Evolutionary conservation across 306 rosid species (phyloP).

Genomic region (Hippophae tibetana): DNA sequence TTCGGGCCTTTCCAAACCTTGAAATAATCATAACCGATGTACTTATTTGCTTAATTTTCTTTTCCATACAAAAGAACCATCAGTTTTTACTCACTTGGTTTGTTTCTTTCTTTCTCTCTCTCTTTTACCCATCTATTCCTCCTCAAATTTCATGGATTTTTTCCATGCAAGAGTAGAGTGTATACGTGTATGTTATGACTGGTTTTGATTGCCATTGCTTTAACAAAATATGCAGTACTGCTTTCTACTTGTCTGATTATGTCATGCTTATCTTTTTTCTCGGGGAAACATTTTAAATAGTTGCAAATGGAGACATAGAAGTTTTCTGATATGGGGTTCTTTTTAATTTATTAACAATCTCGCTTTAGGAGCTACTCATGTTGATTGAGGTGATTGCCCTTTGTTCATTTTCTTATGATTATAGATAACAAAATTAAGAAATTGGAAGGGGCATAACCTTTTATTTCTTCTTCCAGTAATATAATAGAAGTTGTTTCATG

Average conservation of each 20-base stretch:
- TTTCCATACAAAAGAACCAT: too few relatives aligned
- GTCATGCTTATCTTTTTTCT: neutral
- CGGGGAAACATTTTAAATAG: too few relatives aligned
- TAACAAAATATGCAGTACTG: neutral
- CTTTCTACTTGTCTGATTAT: neutral
- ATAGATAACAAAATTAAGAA: neutral
- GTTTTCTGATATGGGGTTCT: neutral
- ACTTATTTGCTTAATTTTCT: too few relatives aligned
- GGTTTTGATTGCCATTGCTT: neutral
- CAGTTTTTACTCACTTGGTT: too few relatives aligned
- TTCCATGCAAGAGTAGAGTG: too few relatives aligned
- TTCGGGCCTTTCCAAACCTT: too few relatives aligned
- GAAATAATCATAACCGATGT: too few relatives aligned
- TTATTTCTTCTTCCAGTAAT: too few relatives aligned
- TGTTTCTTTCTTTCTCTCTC: too few relatives aligned
- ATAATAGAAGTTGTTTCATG: neutral
- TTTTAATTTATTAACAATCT: neutral
- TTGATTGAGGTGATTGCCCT: neutral
- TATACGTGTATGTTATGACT: neutral
- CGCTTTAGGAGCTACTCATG: slow-evolving; percentile 3
- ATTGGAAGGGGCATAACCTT: neutral
- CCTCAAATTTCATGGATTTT: too few relatives aligned
- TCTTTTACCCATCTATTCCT: too few relatives aligned
- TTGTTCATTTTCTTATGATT: neutral
- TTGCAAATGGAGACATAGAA: neutral